phyloP scores from a whole-genome alignment of 75 land plant species.

The Pinus tabuliformis region DNA sequence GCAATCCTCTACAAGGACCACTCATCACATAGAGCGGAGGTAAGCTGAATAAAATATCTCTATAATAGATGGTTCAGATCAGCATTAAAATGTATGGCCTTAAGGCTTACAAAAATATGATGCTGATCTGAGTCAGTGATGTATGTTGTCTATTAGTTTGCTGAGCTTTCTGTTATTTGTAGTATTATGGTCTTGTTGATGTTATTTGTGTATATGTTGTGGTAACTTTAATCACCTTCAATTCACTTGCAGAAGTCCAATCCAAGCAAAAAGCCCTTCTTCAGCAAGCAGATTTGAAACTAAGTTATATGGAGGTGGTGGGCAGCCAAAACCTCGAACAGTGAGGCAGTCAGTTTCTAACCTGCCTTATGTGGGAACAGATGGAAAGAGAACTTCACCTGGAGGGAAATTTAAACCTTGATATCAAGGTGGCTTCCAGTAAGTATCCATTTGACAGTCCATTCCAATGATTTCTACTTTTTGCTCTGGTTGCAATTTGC shows the following conservation, averaged over 20 bases:
- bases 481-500: background rate
- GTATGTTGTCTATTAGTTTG: background rate
- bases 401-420: conserved; percentile 6
- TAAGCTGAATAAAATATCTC: background rate
- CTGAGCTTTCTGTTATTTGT: background rate
- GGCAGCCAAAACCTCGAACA: conserved; percentile 1
- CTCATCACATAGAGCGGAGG: conserved; percentile 4
- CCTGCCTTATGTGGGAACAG: conserved; percentile 3
- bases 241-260: conserved; percentile 13
- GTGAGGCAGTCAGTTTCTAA: conserved; percentile 9
- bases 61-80: background rate
- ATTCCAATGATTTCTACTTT: conserved; percentile 1
- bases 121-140: background rate
- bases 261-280: conserved; percentile 10
- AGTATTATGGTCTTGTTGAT: background rate
- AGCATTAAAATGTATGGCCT: background rate
- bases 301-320: background rate
- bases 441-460: background rate
- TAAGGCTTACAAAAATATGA: background rate
- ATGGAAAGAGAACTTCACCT: conserved; percentile 4
- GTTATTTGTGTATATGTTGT: background rate
- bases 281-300: conserved; percentile 8
- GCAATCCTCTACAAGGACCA: background rate
- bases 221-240: background rate
- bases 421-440: background rate